Evolutionary conservation across 2,329 filamentous ascomycete genomes (phyloP).

Genomic region (Colletotrichum orbiculare): DNA sequence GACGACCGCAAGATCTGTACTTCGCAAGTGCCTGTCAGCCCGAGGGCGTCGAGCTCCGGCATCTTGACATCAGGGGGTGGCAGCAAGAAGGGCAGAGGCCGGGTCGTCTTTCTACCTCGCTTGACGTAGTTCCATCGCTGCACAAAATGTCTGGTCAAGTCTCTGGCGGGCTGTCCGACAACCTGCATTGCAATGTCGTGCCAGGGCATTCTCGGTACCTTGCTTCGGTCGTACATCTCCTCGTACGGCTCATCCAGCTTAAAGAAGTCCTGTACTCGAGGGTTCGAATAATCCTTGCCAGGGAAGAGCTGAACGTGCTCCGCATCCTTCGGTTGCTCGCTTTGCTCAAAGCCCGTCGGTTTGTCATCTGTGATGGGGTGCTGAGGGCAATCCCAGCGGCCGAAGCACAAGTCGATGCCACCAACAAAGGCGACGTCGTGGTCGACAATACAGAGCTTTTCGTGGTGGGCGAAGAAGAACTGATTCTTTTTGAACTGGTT

Average conservation of each 20-base stretch:
- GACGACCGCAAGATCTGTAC: constrained; percentile 95
- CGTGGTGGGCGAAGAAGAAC: constrained; percentile 99
- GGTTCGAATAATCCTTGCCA: constrained; percentile 98
- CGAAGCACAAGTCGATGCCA: constrained; percentile 96
- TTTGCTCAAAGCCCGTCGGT: constrained; percentile 89
- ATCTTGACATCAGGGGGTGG: constrained; percentile 92
- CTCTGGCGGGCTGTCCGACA: constrained; percentile 92
- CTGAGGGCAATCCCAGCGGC: constrained; percentile 95
- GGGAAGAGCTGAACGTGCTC: constrained; percentile 97
- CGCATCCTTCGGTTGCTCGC: constrained; percentile 82
- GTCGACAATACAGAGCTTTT: constrained; percentile 97
- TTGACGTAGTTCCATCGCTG: constrained; percentile 98
- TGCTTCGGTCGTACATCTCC: constrained; percentile 96
- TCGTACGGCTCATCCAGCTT: constrained; percentile 93
- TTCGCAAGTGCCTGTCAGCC: constrained; percentile 93
- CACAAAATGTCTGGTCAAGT: constrained; percentile 94
- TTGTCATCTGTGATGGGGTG: constrained; percentile 93
- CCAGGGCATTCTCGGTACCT: constrained; percentile 96
- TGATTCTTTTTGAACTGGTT: constrained; percentile 99
- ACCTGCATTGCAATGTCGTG: constrained; percentile 99
- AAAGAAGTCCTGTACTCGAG: constrained; percentile 94
- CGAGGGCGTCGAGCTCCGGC: constrained; percentile 86
- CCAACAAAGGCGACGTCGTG: constrained; percentile 96
- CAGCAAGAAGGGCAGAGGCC: constrained; percentile 91
- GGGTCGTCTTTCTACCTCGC: constrained; percentile 89